phyloP scores from a whole-genome alignment of 140 eudicot species.

The Oenanthe javanica region DNA sequence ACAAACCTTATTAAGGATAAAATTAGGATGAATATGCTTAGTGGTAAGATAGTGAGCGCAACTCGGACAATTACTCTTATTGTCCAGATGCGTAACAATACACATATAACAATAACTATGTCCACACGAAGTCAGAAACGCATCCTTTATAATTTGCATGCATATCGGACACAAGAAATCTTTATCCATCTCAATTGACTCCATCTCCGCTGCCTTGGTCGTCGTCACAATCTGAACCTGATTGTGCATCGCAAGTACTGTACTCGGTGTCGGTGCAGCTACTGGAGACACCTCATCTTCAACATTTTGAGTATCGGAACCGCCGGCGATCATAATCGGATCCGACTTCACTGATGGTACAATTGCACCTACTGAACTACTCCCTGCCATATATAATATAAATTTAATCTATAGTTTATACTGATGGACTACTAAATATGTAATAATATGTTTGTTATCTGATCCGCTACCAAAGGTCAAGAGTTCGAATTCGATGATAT shows the following conservation, averaged over 20 bases:
- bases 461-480: no score
- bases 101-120: conserved; percentile 92
- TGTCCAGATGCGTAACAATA: conserved; percentile 73
- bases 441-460: no score
- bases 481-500: neutral
- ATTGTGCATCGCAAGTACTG: neutral
- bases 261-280: neutral
- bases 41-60: conserved; percentile 67
- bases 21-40: conserved; percentile 65
- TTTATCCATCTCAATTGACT: conserved; percentile 31
- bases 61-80: conserved; percentile 87
- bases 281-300: no score
- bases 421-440: no score
- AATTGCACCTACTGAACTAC: conserved; percentile 32
- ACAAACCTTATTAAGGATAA: conserved; percentile 75
- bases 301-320: neutral
- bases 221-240: neutral
- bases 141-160: conserved; percentile 86
- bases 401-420: no score
- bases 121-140: conserved; percentile 80
- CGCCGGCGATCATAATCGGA: conserved; percentile 18
- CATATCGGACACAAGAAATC: conserved; percentile 86
- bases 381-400: conserved; percentile 12
- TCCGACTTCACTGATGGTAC: conserved; percentile 66
- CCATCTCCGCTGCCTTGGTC: conserved; percentile 22